Conservation (phyloP, 2,329 filamentous ascomycete genomes). For the Lachnellula occidentalis region DNA sequence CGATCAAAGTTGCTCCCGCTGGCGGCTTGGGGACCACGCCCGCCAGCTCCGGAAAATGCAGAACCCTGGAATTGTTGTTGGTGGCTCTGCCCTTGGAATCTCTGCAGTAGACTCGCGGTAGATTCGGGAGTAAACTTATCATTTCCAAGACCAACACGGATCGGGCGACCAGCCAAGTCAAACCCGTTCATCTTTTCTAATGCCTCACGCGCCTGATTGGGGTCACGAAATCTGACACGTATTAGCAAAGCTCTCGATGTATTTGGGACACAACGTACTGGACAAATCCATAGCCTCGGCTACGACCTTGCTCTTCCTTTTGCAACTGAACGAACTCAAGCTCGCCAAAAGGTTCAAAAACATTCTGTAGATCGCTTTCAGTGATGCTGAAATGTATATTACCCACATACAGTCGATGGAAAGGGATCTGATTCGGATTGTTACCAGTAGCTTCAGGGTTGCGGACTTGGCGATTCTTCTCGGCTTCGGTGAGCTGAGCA, state of each 20-base stretch:
- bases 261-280: conserved; percentile 67
- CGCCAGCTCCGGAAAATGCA: conserved; percentile 83
- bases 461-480: conserved; percentile 96
- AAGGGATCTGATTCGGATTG: conserved; percentile 79
- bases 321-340: conserved; percentile 97
- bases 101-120: conserved; percentile 85
- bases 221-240: conserved; percentile 73
- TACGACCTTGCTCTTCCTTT: conserved; percentile 86
- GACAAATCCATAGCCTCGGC: conserved; percentile 95
- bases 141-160: conserved; percentile 97
- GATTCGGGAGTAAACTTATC: conserved; percentile 99
- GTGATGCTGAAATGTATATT: conserved; percentile 99
- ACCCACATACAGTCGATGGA: conserved; percentile 96
- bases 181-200: conserved; percentile 99
- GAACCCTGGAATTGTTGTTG: conserved; percentile 77
- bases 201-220: conserved; percentile 85
- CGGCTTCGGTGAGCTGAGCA: conserved; percentile 95
- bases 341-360: conserved; percentile 96
- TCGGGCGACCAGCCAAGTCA: conserved; percentile 92
- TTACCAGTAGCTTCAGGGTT: conserved; percentile 64
- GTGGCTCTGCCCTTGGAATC: conserved; percentile 75
- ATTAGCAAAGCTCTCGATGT: conserved; percentile 32
- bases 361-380: conserved; percentile 88
- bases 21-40: conserved; percentile 76
- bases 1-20: conserved; percentile 78